Evolutionary conservation across 179 eudicot genomes (phyloP).

Genomic region (Patellifolia procumbens): DNA sequence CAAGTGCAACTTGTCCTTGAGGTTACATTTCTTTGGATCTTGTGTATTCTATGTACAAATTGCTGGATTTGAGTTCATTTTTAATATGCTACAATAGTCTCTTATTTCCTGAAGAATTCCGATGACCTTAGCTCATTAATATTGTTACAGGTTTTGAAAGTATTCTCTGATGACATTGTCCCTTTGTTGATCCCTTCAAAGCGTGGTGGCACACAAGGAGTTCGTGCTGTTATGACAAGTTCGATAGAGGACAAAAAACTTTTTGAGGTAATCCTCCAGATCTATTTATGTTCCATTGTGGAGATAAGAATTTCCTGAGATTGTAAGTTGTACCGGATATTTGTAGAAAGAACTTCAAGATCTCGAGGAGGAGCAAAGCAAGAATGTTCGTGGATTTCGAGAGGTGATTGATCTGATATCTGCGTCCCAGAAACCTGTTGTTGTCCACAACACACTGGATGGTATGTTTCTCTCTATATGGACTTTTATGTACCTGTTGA

Average conservation of each 20-base stretch:
- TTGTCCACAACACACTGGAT: slow-evolving; percentile 77
- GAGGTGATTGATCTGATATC: slow-evolving; percentile 94
- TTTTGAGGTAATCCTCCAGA: slow-evolving; percentile 52
- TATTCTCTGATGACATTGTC: slow-evolving; percentile 59
- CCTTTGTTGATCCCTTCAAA: slow-evolving; percentile 63
- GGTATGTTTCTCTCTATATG: slow-evolving; percentile 52
- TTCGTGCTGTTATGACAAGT: slow-evolving; percentile 71
- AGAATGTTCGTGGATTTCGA: slow-evolving; percentile 75
- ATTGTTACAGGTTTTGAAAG: slow-evolving; percentile 58
- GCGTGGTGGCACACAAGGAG: slow-evolving; percentile 67
- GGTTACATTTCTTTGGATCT: slow-evolving; percentile 39
- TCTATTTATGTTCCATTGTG: background rate
- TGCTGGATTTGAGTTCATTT: background rate
- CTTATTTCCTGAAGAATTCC: slow-evolving; percentile 3
- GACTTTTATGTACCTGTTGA: slow-evolving; percentile 2
- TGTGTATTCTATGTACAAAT: background rate
- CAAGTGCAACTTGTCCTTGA: slow-evolving; percentile 83
- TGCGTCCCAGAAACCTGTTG: slow-evolving; percentile 82
- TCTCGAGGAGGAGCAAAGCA: slow-evolving; percentile 66
- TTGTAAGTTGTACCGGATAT: slow-evolving; percentile 16
- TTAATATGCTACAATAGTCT: background rate
- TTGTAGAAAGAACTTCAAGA: slow-evolving; percentile 60
- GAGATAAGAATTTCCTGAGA: background rate
- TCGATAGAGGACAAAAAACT: slow-evolving; percentile 68
- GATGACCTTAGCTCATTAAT: slow-evolving; percentile 21